Base-by-base conservation (phyloP, 306 rosid species). In the Quercus dentata region DNA sequence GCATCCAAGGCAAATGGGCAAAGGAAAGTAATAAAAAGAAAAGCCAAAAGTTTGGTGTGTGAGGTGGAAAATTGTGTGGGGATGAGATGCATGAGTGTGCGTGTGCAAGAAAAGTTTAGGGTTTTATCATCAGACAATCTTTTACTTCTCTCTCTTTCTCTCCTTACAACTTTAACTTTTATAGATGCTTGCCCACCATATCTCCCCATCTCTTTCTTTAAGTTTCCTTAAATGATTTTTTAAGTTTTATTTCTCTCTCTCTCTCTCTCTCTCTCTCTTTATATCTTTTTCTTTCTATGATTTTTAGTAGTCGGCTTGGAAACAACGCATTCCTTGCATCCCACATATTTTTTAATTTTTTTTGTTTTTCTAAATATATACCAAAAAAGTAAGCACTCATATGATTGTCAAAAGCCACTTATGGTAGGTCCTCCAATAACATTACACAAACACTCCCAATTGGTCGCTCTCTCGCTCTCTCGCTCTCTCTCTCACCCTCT, bases 141-240 rank as follows among this genome's bases (percentile, higher is more conserved):
- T 78, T 74, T 85, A 74, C 74, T 79, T 68, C 27, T 56, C 81
- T 54, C 38, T 76, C 79, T 80, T 74, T 61, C 77, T 74, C 74
- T 80, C 79, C 80, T 74, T 59, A 63, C 46, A 8, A 41, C 21
- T 49, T 12, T 71, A 68, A 61, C 91, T 86, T 86, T 88, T 78
- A 9, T 61, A 85, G 89, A 90, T 85, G 89, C 92, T 90, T 85
- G 87, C 86, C 91, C 86, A 85, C 87, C 97, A 83, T 81, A 86
- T 91, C 88, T 86, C 82, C 79, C 82, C 86, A 82, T 64, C 67
- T 67, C 73, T 17, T 68, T 80, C 80, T 21, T 71, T 44, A 76
- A 79, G 72, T 79, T 74, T 84, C 82, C 71, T 74, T 74, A 72
- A 20, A 59, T 79, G 49, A 49, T 55, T 35, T 63, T 74, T 73